Evolutionary conservation across 2,329 filamentous ascomycete species (phyloP).

Genomic region (Raffaelea albimanens): DNA sequence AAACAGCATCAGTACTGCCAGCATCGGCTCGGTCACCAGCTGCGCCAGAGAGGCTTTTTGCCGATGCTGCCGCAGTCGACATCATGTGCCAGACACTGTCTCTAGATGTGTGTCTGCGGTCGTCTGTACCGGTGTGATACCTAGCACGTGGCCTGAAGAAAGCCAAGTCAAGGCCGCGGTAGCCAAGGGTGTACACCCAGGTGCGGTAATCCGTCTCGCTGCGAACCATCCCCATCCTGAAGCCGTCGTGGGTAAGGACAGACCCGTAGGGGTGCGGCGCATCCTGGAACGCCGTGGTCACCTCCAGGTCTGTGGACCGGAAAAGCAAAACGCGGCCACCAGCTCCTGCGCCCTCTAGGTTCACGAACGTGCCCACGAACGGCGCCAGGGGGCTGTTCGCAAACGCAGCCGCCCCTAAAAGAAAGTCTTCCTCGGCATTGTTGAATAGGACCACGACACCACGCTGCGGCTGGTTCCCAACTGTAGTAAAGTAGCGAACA

Average conservation of each 20-base stretch:
- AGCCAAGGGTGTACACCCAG: conserved; percentile 66
- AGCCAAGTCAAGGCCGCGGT: conserved; percentile 83
- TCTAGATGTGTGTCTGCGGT: conserved; percentile 65
- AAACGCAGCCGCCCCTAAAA: conserved; percentile 81
- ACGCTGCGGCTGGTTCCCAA: conserved; percentile 61
- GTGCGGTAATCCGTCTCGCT: conserved; percentile 88
- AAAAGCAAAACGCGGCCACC: conserved; percentile 84
- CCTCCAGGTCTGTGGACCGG: conserved; percentile 76
- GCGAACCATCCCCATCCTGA: conserved; percentile 65
- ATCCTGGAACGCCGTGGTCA: conserved; percentile 67
- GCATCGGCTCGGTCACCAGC: conserved; percentile 58
- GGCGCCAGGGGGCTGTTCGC: conserved; percentile 71
- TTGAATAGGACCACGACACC: conserved; percentile 83
- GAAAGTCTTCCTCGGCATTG: conserved; percentile 89
- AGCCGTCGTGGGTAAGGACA: conserved; percentile 75
- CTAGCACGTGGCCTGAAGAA: conserved; percentile 79
- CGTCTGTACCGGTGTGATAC: conserved; percentile 89
- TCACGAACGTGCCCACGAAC: conserved; percentile 81
- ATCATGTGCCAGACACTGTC: conserved; percentile 88
- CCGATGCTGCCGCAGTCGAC: conserved; percentile 68
- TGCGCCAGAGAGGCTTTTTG: conserved; percentile 60
- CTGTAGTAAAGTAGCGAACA: conserved; percentile 72
- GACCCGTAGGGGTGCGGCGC: conserved; percentile 72
- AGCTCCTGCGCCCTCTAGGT: conserved; percentile 89
- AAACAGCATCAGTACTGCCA: conserved; percentile 60